Evolutionary conservation across 352 stramenopile species (phyloP).

Genomic region (Globisporangium yorkense): DNA sequence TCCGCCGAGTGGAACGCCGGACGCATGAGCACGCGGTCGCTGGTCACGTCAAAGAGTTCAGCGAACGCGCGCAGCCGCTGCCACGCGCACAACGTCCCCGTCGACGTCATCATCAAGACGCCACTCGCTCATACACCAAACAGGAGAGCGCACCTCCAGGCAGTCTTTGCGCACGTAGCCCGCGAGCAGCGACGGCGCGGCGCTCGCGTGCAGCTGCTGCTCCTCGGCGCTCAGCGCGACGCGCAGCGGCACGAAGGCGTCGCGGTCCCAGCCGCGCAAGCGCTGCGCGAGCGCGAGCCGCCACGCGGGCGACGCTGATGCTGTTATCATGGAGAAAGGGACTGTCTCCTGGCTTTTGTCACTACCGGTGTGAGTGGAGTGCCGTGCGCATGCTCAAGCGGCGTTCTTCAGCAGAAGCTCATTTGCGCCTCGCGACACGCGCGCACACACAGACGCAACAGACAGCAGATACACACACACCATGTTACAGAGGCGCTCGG

Average conservation of each 20-base stretch:
- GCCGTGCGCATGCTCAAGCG: not conserved
- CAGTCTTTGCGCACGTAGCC: conserved; percentile 30
- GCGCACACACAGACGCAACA: conserved; percentile 11
- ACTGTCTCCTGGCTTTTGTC: conserved; percentile 7
- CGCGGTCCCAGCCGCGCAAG: conserved; percentile 34
- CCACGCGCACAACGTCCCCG: not conserved
- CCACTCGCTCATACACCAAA: not conserved
- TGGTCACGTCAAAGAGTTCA: conserved; percentile 24
- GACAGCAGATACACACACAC: conserved; percentile 5
- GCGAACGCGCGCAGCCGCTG: conserved; percentile 29
- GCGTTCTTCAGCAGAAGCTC: not conserved
- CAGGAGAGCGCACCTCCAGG: conserved; percentile 17
- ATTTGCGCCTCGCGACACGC: not conserved
- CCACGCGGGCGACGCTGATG: not conserved
- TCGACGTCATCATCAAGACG: not conserved
- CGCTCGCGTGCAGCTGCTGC: conserved; percentile 6
- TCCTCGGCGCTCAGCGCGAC: conserved; percentile 36
- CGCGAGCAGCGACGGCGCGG: conserved; percentile 7
- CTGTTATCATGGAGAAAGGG: conserved; percentile 8
- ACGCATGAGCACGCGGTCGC: conserved; percentile 26
- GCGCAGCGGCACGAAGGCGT: conserved; percentile 41
- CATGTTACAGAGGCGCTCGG: not conserved
- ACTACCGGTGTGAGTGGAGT: not conserved
- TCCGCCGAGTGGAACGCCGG: conserved; percentile 20
- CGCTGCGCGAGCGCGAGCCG: conserved; percentile 27